Base-by-base conservation (phyloP, 2,329 filamentous ascomycete species). In the Ophiostoma quercus region DNA sequence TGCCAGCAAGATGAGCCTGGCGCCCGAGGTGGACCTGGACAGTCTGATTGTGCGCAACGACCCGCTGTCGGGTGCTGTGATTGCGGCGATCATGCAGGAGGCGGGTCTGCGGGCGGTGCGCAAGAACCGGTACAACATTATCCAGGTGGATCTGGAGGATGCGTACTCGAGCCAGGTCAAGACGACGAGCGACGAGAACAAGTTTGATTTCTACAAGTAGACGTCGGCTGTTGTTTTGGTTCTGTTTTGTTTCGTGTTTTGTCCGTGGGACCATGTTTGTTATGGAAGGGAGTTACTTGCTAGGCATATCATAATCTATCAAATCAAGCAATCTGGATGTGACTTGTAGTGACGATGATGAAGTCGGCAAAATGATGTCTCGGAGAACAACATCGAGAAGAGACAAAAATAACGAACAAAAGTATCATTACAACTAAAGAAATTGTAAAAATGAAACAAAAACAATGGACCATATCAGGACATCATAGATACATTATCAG, bases 101-200 rank as follows among this genome's bases (percentile, higher is more conserved):
- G 95, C 95, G 41, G 95, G 95, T 74, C 84, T 99, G 75, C 88
- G 94, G 74, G 94, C 94, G 34, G 94, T 98, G 74, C 87, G 94
- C 76, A 98, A 97, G 88, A 98, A 99, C 82, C 85, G 95, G 76
- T 99, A 99, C 82, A 98, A 99, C 81, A 99, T 99, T 79, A 98
- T 99, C 77, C 95, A 99, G 84, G 88, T 87, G 73, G 95, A 99
- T 81, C 83, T 99, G 73, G 95, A 99, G 81, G 95, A 98, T 80
- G 95, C 95, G 63, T 99, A 99, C 81, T 94, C 93, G 54, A 92
- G 90, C 81, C 95, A 99, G 80, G 95, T 99, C 77, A 98, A 98
- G 88, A 92, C 84, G 12, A 83, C 84, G 68, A 83, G 77, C 71
- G 83, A 86, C 78, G 88, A 85, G 77, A 85, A 85, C 81, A 92